phyloP scores from a whole-genome alignment of 805 yeast species.

The Saccharomycopsis sp. region DNA sequence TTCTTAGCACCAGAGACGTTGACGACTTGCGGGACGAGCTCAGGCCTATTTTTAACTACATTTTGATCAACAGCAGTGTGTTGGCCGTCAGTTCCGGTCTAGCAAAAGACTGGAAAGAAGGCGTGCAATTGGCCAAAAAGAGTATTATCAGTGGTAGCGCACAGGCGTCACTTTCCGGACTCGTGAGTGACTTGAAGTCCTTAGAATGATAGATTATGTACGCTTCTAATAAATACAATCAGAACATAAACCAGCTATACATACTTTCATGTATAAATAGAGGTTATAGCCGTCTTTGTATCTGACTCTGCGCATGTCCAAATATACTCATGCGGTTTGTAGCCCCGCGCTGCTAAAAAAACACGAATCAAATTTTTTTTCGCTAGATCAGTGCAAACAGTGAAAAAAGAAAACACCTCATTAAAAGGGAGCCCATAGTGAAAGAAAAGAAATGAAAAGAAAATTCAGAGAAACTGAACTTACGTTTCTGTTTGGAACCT shows the following conservation, averaged over 20 bases:
- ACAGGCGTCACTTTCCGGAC: constrained; percentile 41
- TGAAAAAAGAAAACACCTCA: too few species aligned
- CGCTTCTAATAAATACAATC: too few species aligned
- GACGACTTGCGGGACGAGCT: constrained; percentile 24
- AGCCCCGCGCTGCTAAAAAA: background rate
- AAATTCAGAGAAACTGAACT: background rate
- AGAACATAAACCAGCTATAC: background rate
- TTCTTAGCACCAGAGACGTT: constrained; percentile 42
- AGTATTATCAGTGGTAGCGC: constrained; percentile 70
- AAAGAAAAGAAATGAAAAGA: background rate
- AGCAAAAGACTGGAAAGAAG: constrained; percentile 65
- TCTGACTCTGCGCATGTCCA: too few species aligned
- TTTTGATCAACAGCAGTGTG: constrained; percentile 84
- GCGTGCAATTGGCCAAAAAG: constrained; percentile 64
- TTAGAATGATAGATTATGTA: constrained; percentile 4
- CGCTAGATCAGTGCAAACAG: background rate
- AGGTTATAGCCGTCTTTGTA: too few species aligned
- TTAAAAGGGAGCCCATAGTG: too few species aligned
- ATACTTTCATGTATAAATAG: too few species aligned
- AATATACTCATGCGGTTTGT: too few species aligned
- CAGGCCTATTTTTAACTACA: constrained; percentile 74
- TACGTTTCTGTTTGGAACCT: too few species aligned
- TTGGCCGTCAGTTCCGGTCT: constrained; percentile 71
- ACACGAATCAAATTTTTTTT: background rate
- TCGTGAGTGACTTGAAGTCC: constrained; percentile 16